These are phyloP conservation scores for Castanea crenata DNA, from an alignment of 306 rosid species.

Conservation along the genomic window DNA sequence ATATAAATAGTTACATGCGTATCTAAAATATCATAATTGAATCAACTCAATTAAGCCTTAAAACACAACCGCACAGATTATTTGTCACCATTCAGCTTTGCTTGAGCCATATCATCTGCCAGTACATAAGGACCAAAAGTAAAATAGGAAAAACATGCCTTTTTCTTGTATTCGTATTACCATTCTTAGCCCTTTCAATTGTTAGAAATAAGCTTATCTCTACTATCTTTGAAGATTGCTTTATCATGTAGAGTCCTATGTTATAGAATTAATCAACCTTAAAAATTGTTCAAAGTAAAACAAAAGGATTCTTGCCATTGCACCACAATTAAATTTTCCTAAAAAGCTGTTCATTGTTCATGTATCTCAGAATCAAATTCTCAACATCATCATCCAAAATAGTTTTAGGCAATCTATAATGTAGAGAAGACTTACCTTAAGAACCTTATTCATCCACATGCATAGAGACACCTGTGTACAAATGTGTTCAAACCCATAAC, in stretches of 20 bases:
- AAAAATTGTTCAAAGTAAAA: too few relatives aligned
- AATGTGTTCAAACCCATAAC: too few relatives aligned
- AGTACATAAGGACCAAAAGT: background rate
- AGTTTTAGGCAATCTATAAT: too few relatives aligned
- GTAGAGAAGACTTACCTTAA: too few relatives aligned
- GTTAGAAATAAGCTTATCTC: background rate
- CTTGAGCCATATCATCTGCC: background rate
- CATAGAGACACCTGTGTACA: too few relatives aligned
- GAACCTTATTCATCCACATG: too few relatives aligned
- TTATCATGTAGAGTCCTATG: background rate
- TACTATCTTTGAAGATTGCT: background rate
- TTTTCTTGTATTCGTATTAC: background rate
- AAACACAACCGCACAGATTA: background rate
- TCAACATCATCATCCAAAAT: too few relatives aligned
- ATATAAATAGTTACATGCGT: background rate
- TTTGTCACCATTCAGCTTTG: background rate
- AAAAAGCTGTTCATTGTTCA: too few relatives aligned
- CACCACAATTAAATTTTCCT: too few relatives aligned
- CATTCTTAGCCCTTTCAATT: background rate
- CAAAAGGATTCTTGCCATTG: too few relatives aligned
- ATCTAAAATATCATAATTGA: background rate
- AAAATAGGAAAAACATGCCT: background rate
- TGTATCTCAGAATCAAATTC: too few relatives aligned
- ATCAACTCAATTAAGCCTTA: background rate
- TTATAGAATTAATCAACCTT: too few relatives aligned